phyloP scores from a whole-genome alignment of 331 rosid genomes.

The Prunus yedoensis region DNA sequence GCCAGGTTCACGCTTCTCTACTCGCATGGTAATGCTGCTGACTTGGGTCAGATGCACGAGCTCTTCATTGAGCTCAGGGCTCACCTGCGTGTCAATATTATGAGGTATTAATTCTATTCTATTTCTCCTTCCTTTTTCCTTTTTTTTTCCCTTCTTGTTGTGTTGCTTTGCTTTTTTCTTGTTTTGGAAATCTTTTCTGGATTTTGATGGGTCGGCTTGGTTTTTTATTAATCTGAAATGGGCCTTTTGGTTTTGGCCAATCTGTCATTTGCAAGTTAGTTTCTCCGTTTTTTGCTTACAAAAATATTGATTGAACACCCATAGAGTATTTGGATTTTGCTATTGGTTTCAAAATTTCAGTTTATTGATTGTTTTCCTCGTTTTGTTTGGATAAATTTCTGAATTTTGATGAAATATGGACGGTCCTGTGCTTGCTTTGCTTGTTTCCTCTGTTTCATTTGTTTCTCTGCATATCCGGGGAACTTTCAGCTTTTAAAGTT shows the following conservation, averaged over 20 bases:
- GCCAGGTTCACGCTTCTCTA: slow-evolving; percentile 76
- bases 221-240: not conserved
- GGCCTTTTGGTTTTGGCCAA: not conserved
- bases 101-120: slow-evolving; percentile 45
- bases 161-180: not conserved
- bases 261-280: not conserved
- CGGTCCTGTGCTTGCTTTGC: not conserved
- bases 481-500: not conserved
- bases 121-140: too few species aligned
- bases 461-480: not conserved
- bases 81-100: slow-evolving; percentile 84
- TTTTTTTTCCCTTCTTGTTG: not conserved
- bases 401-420: not conserved
- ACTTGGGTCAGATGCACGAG: slow-evolving; percentile 87
- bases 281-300: not conserved
- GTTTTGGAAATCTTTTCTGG: not conserved
- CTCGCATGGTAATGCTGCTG: slow-evolving; percentile 97
- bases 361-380: not conserved
- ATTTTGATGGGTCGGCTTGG: not conserved
- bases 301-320: not conserved
- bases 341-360: not conserved
- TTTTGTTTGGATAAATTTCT: not conserved
- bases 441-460: not conserved
- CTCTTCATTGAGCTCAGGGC: slow-evolving; percentile 89
- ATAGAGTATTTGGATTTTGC: too few species aligned